phyloP scores from a whole-genome alignment of 495 filamentous ascomycete species.

The Neurospora hispaniola region DNA sequence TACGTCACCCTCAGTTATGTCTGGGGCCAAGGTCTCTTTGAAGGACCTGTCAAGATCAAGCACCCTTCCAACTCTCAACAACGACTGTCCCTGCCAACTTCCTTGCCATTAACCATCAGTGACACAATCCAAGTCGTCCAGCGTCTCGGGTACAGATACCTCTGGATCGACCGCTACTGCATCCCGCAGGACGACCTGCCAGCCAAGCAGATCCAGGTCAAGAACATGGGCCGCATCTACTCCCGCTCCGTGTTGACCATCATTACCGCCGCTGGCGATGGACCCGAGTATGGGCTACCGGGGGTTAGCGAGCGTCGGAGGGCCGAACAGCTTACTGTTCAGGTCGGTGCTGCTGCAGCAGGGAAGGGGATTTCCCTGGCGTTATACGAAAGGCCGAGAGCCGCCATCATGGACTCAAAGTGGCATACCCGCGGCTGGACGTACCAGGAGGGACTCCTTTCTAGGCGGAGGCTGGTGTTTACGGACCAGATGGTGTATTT shows the following conservation, averaged over 20 bases:
- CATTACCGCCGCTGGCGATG: conserved; percentile 17
- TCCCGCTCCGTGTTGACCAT: conserved; percentile 14
- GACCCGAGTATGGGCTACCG: conserved; percentile 18
- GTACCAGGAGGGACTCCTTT: conserved; percentile 30
- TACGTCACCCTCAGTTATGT: background rate
- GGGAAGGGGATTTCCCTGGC: background rate
- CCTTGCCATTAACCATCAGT: background rate
- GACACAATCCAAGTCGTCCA: background rate
- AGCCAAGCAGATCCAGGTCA: conserved; percentile 17
- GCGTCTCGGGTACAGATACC: background rate
- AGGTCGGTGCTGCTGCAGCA: background rate
- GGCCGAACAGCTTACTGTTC: background rate
- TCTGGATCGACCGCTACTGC: conserved; percentile 20
- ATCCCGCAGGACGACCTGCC: conserved; percentile 9
- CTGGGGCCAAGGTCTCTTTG: background rate
- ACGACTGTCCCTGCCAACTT: background rate
- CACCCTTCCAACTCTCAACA: background rate
- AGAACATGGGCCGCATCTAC: conserved; percentile 22
- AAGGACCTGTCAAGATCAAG: background rate
- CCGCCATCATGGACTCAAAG: conserved; percentile 11
- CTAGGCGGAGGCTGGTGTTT: conserved; percentile 15
- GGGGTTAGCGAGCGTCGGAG: conserved; percentile 13
- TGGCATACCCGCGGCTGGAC: conserved; percentile 34
- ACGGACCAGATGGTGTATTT: conserved; percentile 25
- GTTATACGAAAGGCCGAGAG: background rate